A percentile compares a stretch with the other conserved stretches of the same genome.
phyloP scores from a whole-genome alignment of 495 filamentous ascomycete genomes.

The Tuber calosporum region DNA sequence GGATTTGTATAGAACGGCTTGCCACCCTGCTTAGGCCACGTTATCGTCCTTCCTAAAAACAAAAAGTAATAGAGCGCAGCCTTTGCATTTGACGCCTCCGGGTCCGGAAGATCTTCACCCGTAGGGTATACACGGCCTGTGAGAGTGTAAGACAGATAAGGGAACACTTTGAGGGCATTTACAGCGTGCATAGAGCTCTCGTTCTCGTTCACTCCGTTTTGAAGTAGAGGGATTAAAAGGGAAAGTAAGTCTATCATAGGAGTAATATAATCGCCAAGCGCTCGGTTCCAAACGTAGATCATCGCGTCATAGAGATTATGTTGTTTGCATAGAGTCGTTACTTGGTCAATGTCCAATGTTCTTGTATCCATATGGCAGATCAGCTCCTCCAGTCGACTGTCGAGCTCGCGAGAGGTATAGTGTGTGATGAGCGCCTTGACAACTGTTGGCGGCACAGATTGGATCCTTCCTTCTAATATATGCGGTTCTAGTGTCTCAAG shows the following conservation, averaged over 20 bases:
- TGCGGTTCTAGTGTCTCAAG: constrained; percentile 79
- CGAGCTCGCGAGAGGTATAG: constrained; percentile 63
- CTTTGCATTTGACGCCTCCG: constrained; percentile 66
- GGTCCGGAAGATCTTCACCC: constrained; percentile 62
- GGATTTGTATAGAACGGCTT: constrained; percentile 52
- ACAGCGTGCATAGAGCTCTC: constrained; percentile 49
- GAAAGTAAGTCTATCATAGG: constrained; percentile 76
- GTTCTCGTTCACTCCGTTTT: constrained; percentile 48
- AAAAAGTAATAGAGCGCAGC: constrained; percentile 83
- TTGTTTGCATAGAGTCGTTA: constrained; percentile 81
- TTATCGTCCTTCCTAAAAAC: constrained; percentile 69
- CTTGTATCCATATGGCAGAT: constrained; percentile 84
- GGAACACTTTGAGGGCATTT: constrained; percentile 85
- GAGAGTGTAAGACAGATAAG: constrained; percentile 86
- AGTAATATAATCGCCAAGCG: constrained; percentile 78
- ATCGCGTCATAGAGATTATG: constrained; percentile 89
- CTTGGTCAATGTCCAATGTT: constrained; percentile 90
- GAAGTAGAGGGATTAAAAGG: constrained; percentile 57
- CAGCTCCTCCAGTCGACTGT: constrained; percentile 80
- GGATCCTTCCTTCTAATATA: constrained; percentile 70
- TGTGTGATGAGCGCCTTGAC: constrained; percentile 78
- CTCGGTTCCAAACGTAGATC: constrained; percentile 95
- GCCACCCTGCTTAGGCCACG: constrained; percentile 55
- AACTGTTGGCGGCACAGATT: constrained; percentile 67
- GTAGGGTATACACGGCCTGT: constrained; percentile 88